Base-by-base conservation (phyloP, 129 eudicot species). In the Cynara cardunculus region DNA sequence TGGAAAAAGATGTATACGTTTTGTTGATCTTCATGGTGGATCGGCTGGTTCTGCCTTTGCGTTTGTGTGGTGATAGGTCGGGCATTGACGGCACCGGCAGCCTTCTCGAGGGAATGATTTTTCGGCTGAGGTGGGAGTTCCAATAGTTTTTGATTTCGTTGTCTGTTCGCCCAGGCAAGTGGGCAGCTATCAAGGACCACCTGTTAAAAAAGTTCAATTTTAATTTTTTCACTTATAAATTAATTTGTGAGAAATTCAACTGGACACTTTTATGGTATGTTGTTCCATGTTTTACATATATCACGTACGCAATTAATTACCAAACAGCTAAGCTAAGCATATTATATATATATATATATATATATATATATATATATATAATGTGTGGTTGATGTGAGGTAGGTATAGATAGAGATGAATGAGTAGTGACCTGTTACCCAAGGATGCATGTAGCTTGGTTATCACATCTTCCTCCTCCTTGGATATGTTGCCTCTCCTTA, bases 111-210 rank as follows among this genome's bases (percentile, higher is more conserved):
- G 87, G 88, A 25, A 84, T 67, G 32, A 90, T 79, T 76, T 86
- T 91, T n/a, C 92, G 85, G 83, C 98, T 90, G 25, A 93, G 75
- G 68, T 91, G 98, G 13, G 98, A 93, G 72, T 93, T 93, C 96
- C 98, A 93, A 69, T 93, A 90, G 65, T 93, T 93, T 64, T 93
- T 93, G 0, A 93, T 93, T 82, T 93, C 98, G 87, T 93, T 93
- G 91, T 93, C 96, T 87, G 96, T 93, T 93, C 98, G 90, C 83
- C 98, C 98, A 4, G 98, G 94, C 67, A 93, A 78, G 19, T 91
- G 85, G 32, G 83, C 89, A 7, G 98, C 98, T 18, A 93, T 93
- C 75, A 87, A 70, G 19, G 96, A 93, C 98, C 98, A 93, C 96
- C 97, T 93, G 37, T 41, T 21, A 65, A 0, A 6, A 1, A 5